Percentiles rank a stretch among this genome's conserved stretches.
These are phyloP conservation scores for Epicoccum nigrum DNA, from an alignment of 2,329 filamentous ascomycete species.

Conservation along the genomic window DNA sequence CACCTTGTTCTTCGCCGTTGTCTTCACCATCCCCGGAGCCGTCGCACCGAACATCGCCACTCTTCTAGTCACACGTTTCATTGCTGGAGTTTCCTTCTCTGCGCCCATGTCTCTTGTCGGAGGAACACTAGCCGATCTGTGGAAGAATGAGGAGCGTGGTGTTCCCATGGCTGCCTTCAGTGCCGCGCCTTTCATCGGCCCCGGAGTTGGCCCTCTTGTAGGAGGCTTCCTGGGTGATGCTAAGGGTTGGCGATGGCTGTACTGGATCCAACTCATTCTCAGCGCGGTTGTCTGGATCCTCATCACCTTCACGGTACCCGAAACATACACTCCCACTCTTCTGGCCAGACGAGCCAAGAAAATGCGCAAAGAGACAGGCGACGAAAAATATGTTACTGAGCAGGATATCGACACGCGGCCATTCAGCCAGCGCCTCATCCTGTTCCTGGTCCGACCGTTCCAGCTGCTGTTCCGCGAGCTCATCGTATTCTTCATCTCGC, in stretches of 20 bases:
- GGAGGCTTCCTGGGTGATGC: slow-evolving; percentile 75
- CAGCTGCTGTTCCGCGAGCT: slow-evolving; percentile 83
- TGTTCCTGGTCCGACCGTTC: slow-evolving; percentile 83
- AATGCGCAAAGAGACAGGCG: slow-evolving; percentile 71
- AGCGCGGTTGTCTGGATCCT: slow-evolving; percentile 72
- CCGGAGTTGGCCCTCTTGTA: slow-evolving; percentile 68
- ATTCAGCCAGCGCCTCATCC: slow-evolving; percentile 68
- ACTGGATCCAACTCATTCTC: slow-evolving; percentile 85
- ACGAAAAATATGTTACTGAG: slow-evolving; percentile 74
- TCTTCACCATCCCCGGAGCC: slow-evolving; percentile 83
- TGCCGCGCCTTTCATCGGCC: slow-evolving; percentile 79
- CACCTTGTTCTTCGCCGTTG: slow-evolving; percentile 71
- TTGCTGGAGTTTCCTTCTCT: slow-evolving; percentile 84
- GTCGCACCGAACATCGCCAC: slow-evolving; percentile 77
- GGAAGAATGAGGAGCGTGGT: slow-evolving; percentile 81
- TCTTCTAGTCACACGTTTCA: slow-evolving; percentile 74
- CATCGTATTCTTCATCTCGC: slow-evolving; percentile 80
- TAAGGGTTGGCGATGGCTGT: slow-evolving; percentile 80
- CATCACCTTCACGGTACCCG: slow-evolving; percentile 87
- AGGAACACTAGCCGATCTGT: slow-evolving; percentile 82
- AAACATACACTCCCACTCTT: slow-evolving; percentile 84
- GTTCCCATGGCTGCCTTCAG: slow-evolving; percentile 87
- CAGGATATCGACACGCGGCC: slow-evolving; percentile 77
- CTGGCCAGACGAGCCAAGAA: slow-evolving; percentile 73
- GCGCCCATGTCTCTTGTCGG: slow-evolving; percentile 87